Evolutionary conservation across 768 basidiomycete genomes (phyloP).

Genomic region (Grammothele lineata): DNA sequence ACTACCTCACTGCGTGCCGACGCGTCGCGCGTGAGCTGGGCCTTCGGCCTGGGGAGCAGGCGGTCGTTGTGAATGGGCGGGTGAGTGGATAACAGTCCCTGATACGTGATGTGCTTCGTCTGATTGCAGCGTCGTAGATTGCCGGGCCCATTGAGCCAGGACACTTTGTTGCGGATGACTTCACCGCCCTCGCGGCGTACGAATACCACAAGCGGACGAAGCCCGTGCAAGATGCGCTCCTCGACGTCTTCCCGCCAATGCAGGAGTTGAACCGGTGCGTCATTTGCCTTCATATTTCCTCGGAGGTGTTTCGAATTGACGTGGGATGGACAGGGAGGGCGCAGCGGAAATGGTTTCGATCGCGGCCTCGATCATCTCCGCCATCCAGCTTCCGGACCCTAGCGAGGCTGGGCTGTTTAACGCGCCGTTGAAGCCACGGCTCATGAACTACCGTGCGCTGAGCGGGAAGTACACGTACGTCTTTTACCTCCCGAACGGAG

Average conservation of each 20-base stretch:
- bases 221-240: constrained; percentile 64
- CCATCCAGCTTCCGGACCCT: constrained; percentile 67
- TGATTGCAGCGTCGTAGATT: constrained; percentile 41
- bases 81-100: constrained; percentile 44
- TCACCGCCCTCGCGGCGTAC: constrained; percentile 63
- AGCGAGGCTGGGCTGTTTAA: constrained; percentile 74
- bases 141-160: constrained; percentile 64
- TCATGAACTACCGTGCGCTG: constrained; percentile 55
- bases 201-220: constrained; percentile 69
- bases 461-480: constrained; percentile 64
- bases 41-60: constrained; percentile 57
- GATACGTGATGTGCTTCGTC: neutral
- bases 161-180: constrained; percentile 68
- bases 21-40: constrained; percentile 52
- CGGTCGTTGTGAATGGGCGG: constrained; percentile 77
- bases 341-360: constrained; percentile 59
- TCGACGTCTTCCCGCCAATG: constrained; percentile 34
- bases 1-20: constrained; percentile 43
- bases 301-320: no score
- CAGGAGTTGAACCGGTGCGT: neutral
- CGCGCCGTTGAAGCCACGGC: constrained; percentile 53
- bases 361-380: constrained; percentile 67
- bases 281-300: no score
- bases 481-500: neutral
- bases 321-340: constrained; percentile 36